Evolutionary conservation across 1,284 basidiomycete species (phyloP).

Genomic region (Ganoderma lucidum): DNA sequence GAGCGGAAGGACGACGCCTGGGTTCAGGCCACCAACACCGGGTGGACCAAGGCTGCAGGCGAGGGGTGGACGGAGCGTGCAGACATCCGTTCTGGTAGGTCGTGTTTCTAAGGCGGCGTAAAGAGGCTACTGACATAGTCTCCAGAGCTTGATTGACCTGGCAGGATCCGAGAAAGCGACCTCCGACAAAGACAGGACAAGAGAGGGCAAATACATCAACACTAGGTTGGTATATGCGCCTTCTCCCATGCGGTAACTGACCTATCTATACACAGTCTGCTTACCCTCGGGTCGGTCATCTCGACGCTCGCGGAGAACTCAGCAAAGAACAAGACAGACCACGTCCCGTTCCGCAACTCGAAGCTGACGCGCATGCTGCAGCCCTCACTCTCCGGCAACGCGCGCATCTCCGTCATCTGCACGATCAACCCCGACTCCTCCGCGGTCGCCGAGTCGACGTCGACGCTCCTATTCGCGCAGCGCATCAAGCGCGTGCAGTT

Average conservation of each 20-base stretch:
- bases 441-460: constrained; percentile 84
- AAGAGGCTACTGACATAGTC: not conserved
- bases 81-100: constrained; percentile 81
- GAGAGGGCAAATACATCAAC: constrained; percentile 95
- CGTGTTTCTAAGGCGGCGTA: not conserved
- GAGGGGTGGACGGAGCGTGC: constrained; percentile 76
- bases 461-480: constrained; percentile 89
- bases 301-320: constrained; percentile 89
- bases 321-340: constrained; percentile 82
- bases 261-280: constrained; percentile 57
- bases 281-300: constrained; percentile 92
- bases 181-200: constrained; percentile 89
- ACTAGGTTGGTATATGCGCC: constrained; percentile 60
- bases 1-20: constrained; percentile 64
- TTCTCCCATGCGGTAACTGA: not conserved
- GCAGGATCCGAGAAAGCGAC: constrained; percentile 97
- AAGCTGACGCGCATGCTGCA: constrained; percentile 95
- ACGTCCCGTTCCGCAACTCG: constrained; percentile 95
- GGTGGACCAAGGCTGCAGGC: constrained; percentile 75
- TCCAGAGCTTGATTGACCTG: constrained; percentile 90
- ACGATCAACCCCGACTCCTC: constrained; percentile 87
- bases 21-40: constrained; percentile 66
- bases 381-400: constrained; percentile 93
- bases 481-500: constrained; percentile 88
- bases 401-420: constrained; percentile 95